A percentile compares a stretch with the other conserved stretches of the same genome.
These are phyloP conservation scores for Rhizoclosmatium globosum DNA, from an alignment of 192 early-diverging fungal species.

Conservation along the genomic window DNA sequence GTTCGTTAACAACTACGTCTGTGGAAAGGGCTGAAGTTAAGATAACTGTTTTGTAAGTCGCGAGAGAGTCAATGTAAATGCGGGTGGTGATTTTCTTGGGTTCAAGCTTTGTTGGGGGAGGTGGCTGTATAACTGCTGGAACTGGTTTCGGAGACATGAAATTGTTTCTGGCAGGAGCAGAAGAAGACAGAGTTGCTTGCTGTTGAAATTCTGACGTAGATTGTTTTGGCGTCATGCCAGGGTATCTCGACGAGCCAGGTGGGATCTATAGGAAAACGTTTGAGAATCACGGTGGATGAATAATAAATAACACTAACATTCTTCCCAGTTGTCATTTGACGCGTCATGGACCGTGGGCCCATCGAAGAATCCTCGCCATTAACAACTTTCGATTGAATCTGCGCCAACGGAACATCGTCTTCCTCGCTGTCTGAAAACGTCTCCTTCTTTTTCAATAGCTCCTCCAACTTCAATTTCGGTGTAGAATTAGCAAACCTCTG, in stretches of 20 bases:
- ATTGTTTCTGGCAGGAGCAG: background rate
- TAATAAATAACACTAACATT: too few species aligned
- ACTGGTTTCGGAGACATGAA: background rate
- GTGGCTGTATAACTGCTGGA: background rate
- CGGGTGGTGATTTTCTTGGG: slow-evolving; percentile 72
- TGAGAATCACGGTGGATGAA: too few species aligned
- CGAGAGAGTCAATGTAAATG: slow-evolving; percentile 85
- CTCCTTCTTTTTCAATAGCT: background rate
- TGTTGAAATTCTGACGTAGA: background rate
- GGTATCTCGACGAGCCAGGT: too few species aligned
- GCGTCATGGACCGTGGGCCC: background rate
- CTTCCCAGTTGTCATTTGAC: background rate
- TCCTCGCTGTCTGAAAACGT: slow-evolving; percentile 1
- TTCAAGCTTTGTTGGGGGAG: too few species aligned
- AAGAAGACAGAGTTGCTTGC: background rate
- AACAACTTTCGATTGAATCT: slow-evolving; percentile 9
- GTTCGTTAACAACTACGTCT: slow-evolving; percentile 74
- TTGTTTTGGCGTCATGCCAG: background rate
- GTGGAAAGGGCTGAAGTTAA: slow-evolving; percentile 78
- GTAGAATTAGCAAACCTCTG: background rate
- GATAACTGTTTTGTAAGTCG: slow-evolving; percentile 77
- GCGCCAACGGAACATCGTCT: slow-evolving; percentile 24
- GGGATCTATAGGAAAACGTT: too few species aligned
- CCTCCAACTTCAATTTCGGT: background rate
- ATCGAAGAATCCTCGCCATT: background rate